phyloP scores from a whole-genome alignment of 75 land plant species.

The Picea glauca region DNA sequence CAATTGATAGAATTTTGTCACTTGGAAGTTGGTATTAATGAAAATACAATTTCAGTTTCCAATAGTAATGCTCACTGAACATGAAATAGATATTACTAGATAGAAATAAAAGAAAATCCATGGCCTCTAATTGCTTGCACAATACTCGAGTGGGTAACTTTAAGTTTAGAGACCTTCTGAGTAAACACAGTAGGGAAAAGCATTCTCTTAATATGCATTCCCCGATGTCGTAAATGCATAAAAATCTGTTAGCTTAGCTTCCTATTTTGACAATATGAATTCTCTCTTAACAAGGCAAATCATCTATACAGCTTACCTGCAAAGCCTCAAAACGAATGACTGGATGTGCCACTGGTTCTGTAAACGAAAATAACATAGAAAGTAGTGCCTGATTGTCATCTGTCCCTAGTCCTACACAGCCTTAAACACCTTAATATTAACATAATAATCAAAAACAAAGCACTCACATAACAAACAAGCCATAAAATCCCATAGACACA shows the following conservation, averaged over 20 bases:
- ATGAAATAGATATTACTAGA: neutral
- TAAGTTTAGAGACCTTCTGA: neutral
- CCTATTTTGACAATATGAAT: neutral
- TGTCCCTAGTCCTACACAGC: constrained; percentile 8
- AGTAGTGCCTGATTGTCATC: constrained; percentile 23
- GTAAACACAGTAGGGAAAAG: neutral
- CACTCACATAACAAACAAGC: neutral
- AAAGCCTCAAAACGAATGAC: constrained; percentile 52
- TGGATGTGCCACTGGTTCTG: constrained; percentile 21
- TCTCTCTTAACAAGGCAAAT: neutral
- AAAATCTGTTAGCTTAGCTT: neutral
- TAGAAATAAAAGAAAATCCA: neutral
- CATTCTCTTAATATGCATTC: neutral
- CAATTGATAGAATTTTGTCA: no score
- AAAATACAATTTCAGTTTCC: no score
- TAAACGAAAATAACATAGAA: constrained; percentile 26
- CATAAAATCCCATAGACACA: neutral
- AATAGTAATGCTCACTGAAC: neutral
- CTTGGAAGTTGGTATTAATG: no score
- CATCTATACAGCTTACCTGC: constrained; percentile 32
- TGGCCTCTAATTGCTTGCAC: neutral
- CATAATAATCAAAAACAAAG: neutral
- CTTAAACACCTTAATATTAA: constrained; percentile 18
- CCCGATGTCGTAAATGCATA: neutral
- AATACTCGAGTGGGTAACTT: neutral